Evolutionary conservation across 106 monocot species (phyloP), one percentile per base, ranked within the genome.

Genomic region (Posidonia australis): DNA sequence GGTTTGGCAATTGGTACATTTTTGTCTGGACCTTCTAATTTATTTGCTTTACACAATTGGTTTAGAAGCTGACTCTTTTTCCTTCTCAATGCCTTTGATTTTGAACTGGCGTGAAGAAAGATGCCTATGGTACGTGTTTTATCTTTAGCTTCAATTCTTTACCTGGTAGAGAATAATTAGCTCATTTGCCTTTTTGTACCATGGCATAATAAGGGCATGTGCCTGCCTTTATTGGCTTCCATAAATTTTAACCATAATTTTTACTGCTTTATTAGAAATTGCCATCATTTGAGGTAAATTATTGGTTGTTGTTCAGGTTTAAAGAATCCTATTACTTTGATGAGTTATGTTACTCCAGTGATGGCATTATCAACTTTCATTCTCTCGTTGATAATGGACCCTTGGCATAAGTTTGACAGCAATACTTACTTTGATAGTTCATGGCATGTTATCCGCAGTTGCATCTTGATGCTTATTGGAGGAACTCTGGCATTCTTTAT

Each of bases 321-420:
- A 61, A 82, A 76, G 66, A 69, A 96, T 71, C 90, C 94, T 20
- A 82, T 96, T 72, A 84, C 79, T 45, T 69, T 96, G 42, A 96
- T 96, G 89, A 90, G 94, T 61, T 82, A 86, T 79, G 86, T 96
- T 46, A 78, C 94, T 42, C 94, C 94, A 55, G 84, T 96, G 44
- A 96, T 96, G 94, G 82, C 90, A 54, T 48, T 84, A 49, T 44
- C 74, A 67, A 96, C 90, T 65, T 77, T 75, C 3, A 63, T 96
- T 27, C 66, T 80, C 22, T 96, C 94, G 58, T 73, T 96, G 60
- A 46, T 81, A 58, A 58, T 96, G 66, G 94, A 96, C 74, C 94
- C 84, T 22, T 96, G 94, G 94, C 74, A 76, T 36, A 66, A 84
- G 5, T 77, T 96, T 25, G 74, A 72, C 67, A 74, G 55, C 43